Evolutionary conservation across 1,139 yeast genomes (phyloP).

Genomic region (Sugiyamaella neomexicana): DNA sequence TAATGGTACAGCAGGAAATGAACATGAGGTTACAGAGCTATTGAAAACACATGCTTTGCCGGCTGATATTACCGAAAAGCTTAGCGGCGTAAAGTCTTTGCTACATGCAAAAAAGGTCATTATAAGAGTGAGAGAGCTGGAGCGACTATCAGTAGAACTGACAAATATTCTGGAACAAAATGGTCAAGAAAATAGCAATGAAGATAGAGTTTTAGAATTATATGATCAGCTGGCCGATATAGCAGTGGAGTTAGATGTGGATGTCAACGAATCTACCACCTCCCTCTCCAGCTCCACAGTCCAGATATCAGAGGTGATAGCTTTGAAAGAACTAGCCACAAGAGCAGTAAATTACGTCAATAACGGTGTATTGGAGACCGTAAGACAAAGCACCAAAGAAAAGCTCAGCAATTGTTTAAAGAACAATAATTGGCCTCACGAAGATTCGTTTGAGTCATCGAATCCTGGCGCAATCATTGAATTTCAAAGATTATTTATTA

Average conservation of each 20-base stretch:
- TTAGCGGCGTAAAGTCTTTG: constrained; percentile 9
- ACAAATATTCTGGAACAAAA: neutral
- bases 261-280: neutral
- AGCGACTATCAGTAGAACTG: neutral
- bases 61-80: constrained; percentile 1
- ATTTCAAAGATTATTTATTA: constrained; percentile 21
- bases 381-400: constrained; percentile 4
- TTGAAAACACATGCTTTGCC: constrained; percentile 2
- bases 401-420: constrained; percentile 24
- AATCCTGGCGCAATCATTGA: constrained; percentile 7
- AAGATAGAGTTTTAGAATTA: neutral
- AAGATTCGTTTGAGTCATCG: constrained; percentile 18
- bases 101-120: constrained; percentile 12
- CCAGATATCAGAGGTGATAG: neutral
- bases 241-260: constrained; percentile 6
- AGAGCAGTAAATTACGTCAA: constrained; percentile 4
- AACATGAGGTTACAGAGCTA: constrained; percentile 1
- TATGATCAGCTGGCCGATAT: constrained; percentile 8
- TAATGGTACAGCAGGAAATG: neutral
- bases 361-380: neutral
- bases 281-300: neutral
- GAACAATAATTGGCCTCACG: constrained; percentile 32
- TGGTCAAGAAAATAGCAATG: neutral
- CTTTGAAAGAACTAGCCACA: neutral
- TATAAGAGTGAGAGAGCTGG: constrained; percentile 1